These are phyloP conservation scores for Chlorella sp. DNA, from an alignment of 139 green algal species.

Conservation along the genomic window DNA sequence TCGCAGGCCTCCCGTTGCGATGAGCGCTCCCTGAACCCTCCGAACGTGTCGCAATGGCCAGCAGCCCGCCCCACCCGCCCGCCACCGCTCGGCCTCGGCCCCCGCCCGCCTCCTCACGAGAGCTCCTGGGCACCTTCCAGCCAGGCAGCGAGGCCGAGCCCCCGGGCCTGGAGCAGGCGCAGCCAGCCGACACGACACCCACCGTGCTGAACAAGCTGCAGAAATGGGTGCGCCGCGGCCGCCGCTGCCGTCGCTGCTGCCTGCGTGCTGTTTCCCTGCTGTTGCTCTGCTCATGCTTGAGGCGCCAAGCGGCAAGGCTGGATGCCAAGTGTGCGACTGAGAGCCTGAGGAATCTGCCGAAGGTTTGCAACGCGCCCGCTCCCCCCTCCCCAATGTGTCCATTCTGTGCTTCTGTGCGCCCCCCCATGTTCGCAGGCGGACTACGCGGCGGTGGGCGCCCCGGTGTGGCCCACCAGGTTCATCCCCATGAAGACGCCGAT, in stretches of 20 bases:
- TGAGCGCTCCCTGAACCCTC: too few relatives aligned
- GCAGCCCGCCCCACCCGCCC: background rate
- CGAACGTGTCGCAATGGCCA: too few relatives aligned
- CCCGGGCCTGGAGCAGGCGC: background rate
- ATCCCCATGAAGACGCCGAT: slow-evolving; percentile 80
- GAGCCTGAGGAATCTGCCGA: too few relatives aligned
- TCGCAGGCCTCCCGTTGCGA: too few relatives aligned
- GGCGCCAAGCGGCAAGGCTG: too few relatives aligned
- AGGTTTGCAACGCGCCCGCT: too few relatives aligned
- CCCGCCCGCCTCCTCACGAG: too few relatives aligned
- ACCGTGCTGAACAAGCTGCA: slow-evolving; percentile 63
- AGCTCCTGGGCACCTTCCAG: slow-evolving; percentile 27
- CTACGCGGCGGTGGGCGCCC: slow-evolving; percentile 58
- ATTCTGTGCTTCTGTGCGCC: too few relatives aligned
- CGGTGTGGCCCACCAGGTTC: slow-evolving; percentile 56
- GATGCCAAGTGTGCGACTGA: too few relatives aligned
- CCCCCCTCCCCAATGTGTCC: too few relatives aligned
- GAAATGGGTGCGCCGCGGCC: slow-evolving; percentile 63
- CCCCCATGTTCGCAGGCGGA: slow-evolving; percentile 56
- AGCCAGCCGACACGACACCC: background rate
- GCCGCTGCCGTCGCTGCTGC: background rate
- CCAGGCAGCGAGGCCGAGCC: slow-evolving; percentile 39
- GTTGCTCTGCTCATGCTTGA: too few relatives aligned
- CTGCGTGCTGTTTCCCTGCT: background rate
- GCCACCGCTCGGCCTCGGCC: too few relatives aligned